Evolutionary conservation across 768 basidiomycete genomes (phyloP).

Genomic region (Pulveroboletus frians): DNA sequence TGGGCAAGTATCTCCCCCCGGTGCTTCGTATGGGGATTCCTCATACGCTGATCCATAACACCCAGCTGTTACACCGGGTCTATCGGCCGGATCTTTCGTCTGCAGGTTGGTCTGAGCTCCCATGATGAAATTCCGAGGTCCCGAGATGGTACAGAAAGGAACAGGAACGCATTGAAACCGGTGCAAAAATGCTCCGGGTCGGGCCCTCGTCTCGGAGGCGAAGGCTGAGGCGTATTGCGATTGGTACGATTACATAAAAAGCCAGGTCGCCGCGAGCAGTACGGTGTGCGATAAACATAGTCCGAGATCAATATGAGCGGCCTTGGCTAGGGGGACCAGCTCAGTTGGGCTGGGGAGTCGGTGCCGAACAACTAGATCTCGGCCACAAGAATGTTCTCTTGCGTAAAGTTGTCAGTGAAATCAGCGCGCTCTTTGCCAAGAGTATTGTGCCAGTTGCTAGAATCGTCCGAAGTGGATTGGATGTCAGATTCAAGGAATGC

Average conservation of each 20-base stretch:
- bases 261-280: not conserved
- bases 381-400: not conserved
- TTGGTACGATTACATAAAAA: not conserved
- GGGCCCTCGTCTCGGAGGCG: not conserved
- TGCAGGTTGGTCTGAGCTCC: not conserved
- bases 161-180: not conserved
- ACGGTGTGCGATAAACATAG: not conserved
- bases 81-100: no score
- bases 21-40: no score
- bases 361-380: not conserved
- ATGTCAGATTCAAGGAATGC: not conserved
- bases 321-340: not conserved
- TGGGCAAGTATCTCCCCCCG: no score
- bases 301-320: not conserved
- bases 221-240: not conserved
- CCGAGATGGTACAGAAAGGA: not conserved
- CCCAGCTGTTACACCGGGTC: no score
- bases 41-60: no score
- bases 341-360: not conserved
- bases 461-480: not conserved
- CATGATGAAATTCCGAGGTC: not conserved
- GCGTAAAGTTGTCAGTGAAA: not conserved
- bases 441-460: not conserved
- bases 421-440: not conserved
- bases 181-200: not conserved